A percentile compares a stretch with the other conserved stretches of the same genome.
Conservation (phyloP, 2,329 filamentous ascomycete species). For the Plectosphaerella cucumerina region DNA sequence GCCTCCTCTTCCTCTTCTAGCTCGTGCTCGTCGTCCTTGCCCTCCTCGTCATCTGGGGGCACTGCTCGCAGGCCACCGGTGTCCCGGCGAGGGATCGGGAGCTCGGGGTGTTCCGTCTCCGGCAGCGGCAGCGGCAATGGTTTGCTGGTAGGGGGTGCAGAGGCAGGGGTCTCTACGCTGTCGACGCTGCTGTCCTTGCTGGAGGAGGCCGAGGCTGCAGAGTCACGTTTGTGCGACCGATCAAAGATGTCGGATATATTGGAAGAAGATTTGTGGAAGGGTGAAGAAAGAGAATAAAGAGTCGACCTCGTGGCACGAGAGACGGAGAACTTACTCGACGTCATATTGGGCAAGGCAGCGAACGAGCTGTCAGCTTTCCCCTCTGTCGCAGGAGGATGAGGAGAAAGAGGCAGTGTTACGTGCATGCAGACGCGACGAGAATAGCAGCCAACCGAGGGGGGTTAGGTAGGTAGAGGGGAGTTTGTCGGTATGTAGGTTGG, state of each 20-base stretch:
- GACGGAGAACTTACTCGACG: constrained; percentile 37
- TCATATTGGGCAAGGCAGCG: constrained; percentile 32
- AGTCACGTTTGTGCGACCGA: constrained; percentile 10
- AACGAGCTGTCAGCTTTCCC: constrained; percentile 3
- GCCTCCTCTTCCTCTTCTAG: not conserved
- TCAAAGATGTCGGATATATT: constrained; percentile 7
- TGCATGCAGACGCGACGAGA: constrained; percentile 3
- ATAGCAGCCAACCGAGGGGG: not conserved
- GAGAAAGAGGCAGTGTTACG: not conserved
- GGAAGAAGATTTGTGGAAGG: constrained; percentile 12
- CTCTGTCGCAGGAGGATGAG: not conserved
- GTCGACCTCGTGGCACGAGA: constrained; percentile 29
- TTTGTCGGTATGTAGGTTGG: not conserved
- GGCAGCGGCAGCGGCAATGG: not conserved
- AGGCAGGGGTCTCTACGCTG: constrained; percentile 4
- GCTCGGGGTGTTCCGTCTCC: not conserved
- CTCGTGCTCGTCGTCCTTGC: not conserved
- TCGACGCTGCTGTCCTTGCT: constrained; percentile 11
- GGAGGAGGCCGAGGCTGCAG: constrained; percentile 9
- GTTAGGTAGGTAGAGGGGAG: not conserved
- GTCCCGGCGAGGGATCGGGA: too few relatives aligned
- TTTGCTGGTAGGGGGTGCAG: not conserved
- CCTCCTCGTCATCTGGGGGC: too few relatives aligned
- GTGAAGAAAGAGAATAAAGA: constrained; percentile 24
- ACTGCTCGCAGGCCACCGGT: too few relatives aligned